Evolutionary conservation across 345 rosid genomes (phyloP), one percentile per base, ranked within the genome.

Genomic region (Gossypium stocksii): DNA sequence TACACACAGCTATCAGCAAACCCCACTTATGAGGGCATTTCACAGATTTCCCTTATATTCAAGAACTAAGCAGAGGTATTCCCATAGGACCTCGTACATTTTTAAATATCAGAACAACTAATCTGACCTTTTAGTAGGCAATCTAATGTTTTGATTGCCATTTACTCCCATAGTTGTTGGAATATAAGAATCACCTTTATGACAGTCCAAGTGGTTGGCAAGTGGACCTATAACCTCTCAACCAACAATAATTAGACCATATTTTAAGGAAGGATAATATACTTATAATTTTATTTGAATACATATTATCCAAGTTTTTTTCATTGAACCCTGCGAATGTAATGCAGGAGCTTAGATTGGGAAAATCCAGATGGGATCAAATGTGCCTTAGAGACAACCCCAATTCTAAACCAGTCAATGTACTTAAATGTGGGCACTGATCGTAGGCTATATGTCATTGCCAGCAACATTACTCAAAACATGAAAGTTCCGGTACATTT

Each of bases 301-400:
- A 34, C 5, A 34, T 34, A 34, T 34, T 6, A 34, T 34, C 7
- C 41, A 34, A 34, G 41, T 34, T 34, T 34, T 34, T 34, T 34
- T 34, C 41, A 34, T 48, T 48, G 52, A 48, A 48, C 52, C 52
- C 52, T 11, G 15, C 6, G 7, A 48, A 48, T 48, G 16, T 48
- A 5, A 16, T 48, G 17, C 74, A 95, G 99, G 94, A 95, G 99
- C 78, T 73, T 75, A 82, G 96, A 91, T 61, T 93, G 99, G 99
- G 67, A 83, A 38, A 93, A 93, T 72, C 93, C 92, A 17, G 82
- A 85, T 2, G 99, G 99, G 14, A 81, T 91, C 51, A 94, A 92
- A 70, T 94, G 98, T 70, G 97, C 97, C 3, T 53, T 81, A 52
- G 98, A 94, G 71, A 91, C 91, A 0, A 79, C 77, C 3, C 96